Evolutionary conservation across 73 alveolate species (phyloP).

Genomic region (Stentor roeselii): DNA sequence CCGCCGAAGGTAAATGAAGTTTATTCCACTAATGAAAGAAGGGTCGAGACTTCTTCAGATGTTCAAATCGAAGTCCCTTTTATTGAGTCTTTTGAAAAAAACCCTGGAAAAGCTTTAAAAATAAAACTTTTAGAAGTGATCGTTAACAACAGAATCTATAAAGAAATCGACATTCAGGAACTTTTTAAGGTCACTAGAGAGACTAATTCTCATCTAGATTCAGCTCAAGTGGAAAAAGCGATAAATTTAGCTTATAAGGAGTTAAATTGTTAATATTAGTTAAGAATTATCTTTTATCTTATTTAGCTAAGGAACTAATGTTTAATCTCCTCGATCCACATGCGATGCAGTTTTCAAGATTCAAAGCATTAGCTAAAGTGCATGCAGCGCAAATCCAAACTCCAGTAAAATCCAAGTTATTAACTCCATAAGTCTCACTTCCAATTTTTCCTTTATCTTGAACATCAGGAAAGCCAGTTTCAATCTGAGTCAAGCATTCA

Average conservation of each 20-base stretch:
- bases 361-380: constrained; percentile 33
- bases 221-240: not conserved
- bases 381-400: constrained; percentile 48
- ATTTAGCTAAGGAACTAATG: not conserved
- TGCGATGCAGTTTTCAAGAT: constrained; percentile 23
- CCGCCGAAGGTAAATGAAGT: not conserved
- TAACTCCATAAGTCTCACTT: not conserved
- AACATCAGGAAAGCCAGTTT: constrained; percentile 61
- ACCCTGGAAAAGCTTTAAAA: not conserved
- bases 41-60: not conserved
- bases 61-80: not conserved
- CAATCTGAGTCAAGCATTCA: constrained; percentile 41
- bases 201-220: not conserved
- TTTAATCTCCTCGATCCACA: constrained; percentile 31
- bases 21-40: not conserved
- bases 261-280: not conserved
- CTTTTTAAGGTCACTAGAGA: not conserved
- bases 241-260: not conserved
- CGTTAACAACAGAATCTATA: constrained; percentile 2
- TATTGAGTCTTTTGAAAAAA: not conserved
- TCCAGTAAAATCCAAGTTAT: not conserved
- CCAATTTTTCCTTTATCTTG: constrained; percentile 32
- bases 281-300: not conserved
- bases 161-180: not conserved
- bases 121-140: not conserved